Percentiles rank a stretch among this genome's conserved stretches.
phyloP scores from a whole-genome alignment of 2,329 filamentous ascomycete species.

The Lachnellula occidentalis region DNA sequence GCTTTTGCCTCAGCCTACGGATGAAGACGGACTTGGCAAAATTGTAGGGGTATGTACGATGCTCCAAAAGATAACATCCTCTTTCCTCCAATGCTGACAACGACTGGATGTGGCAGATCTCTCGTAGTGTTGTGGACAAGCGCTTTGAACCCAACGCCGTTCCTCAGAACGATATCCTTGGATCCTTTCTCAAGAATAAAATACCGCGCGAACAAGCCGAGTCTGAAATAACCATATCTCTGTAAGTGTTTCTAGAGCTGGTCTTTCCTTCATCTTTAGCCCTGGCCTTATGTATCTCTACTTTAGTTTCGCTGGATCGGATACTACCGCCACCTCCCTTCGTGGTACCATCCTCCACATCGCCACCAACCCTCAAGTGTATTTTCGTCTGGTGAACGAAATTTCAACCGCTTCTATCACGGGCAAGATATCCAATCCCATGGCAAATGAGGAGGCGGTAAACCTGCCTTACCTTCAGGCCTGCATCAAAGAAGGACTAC shows the following conservation, averaged over 20 bases:
- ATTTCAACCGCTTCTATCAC: slow-evolving; percentile 1
- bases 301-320: slow-evolving; percentile 44
- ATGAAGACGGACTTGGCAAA: slow-evolving; percentile 34
- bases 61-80: slow-evolving; percentile 16
- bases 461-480: slow-evolving; percentile 44
- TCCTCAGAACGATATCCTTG: slow-evolving; percentile 44
- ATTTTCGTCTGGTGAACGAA: slow-evolving; percentile 11
- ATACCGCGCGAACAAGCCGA: slow-evolving; percentile 1
- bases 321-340: slow-evolving; percentile 52
- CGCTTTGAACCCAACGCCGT: slow-evolving; percentile 37
- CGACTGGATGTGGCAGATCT: neutral
- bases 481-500: slow-evolving; percentile 43
- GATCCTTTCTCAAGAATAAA: slow-evolving; percentile 34
- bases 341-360: slow-evolving; percentile 21
- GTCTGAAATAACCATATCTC: slow-evolving; percentile 19
- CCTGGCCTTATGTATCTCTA: neutral
- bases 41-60: slow-evolving; percentile 35
- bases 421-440: neutral
- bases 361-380: slow-evolving; percentile 13
- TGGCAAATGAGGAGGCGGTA: slow-evolving; percentile 31
- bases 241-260: slow-evolving; percentile 14
- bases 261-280: neutral
- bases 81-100: neutral
- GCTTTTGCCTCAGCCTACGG: slow-evolving; percentile 37
- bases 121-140: slow-evolving; percentile 34